Evolutionary conservation across 352 stramenopile species (phyloP).

Genomic region (Pythium pectinolyticum): DNA sequence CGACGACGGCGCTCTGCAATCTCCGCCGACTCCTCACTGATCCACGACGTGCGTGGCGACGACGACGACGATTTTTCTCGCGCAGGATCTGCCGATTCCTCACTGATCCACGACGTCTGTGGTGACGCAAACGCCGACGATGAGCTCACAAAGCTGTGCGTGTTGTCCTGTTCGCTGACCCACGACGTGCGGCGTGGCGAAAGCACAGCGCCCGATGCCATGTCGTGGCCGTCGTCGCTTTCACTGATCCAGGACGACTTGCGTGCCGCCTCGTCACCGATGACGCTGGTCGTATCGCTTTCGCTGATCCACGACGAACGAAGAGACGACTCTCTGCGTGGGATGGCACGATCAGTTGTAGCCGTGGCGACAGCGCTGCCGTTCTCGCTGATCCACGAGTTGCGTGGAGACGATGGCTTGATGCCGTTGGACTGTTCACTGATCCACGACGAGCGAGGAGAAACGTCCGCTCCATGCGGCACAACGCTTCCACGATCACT

Average conservation of each 20-base stretch:
- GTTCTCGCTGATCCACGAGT: slow-evolving; percentile 22
- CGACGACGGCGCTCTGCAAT: not conserved
- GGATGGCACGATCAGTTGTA: no score
- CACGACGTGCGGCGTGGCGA: not conserved
- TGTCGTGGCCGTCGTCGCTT: slow-evolving; percentile 6
- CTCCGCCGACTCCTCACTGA: not conserved
- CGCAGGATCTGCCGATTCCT: not conserved
- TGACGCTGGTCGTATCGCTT: not conserved
- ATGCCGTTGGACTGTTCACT: slow-evolving; percentile 1
- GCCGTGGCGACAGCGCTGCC: not conserved
- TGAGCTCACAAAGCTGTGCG: not conserved
- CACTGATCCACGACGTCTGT: slow-evolving; percentile 15
- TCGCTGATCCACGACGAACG: slow-evolving; percentile 26
- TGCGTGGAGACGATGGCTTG: slow-evolving; percentile 4
- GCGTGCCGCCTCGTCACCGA: not conserved
- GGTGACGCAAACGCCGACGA: not conserved
- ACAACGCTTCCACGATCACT: no score
- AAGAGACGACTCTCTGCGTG: slow-evolving; percentile 1
- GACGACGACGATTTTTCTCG: not conserved
- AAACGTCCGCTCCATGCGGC: not conserved
- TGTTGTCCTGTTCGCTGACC: slow-evolving; percentile 6
- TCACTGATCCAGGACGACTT: slow-evolving; percentile 23
- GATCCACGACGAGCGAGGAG: slow-evolving; percentile 8
- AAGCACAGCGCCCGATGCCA: not conserved
- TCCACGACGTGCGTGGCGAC: not conserved